A percentile compares a stretch with the other conserved stretches of the same genome.
These are phyloP conservation scores for Aleurites moluccanus DNA, from an alignment of 441 rosid genomes.

Conservation along the genomic window DNA sequence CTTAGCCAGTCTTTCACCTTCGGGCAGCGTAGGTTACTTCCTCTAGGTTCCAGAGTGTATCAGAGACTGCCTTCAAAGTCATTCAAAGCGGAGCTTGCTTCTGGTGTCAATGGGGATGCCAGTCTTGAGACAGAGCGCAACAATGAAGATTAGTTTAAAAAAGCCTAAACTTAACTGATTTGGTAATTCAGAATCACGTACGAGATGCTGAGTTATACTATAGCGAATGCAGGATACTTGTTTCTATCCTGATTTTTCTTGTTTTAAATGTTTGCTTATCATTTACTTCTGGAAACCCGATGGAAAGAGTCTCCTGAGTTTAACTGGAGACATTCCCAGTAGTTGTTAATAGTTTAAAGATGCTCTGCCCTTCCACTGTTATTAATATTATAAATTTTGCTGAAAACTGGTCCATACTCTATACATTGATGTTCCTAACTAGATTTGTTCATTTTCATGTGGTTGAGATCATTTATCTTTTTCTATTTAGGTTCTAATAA, in stretches of 20 bases:
- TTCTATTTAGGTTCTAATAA: too few relatives aligned
- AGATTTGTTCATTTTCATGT: not conserved
- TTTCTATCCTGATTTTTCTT: not conserved
- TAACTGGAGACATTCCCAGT: not conserved
- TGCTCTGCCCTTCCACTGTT: not conserved
- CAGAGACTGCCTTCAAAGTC: conserved; percentile 61
- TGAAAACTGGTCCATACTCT: not conserved
- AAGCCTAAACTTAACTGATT: not conserved
- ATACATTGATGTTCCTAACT: not conserved
- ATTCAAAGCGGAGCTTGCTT: conserved; percentile 65
- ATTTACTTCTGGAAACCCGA: not conserved
- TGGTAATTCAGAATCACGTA: not conserved
- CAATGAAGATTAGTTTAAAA: conserved; percentile 44
- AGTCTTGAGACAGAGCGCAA: conserved; percentile 18
- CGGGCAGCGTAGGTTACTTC: conserved; percentile 57
- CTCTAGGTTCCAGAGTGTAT: conserved; percentile 52
- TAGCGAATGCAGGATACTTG: not conserved
- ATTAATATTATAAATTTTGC: not conserved
- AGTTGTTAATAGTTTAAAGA: not conserved
- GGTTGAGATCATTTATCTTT: not conserved
- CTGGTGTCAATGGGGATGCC: conserved; percentile 36
- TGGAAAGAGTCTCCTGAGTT: not conserved
- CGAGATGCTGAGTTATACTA: not conserved
- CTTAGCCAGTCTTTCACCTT: conserved; percentile 50
- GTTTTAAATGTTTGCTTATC: not conserved